Evolutionary conservation across 768 basidiomycete species (phyloP), one percentile per base, ranked within the genome.

Genomic region (Panaeolus cyanescens): DNA sequence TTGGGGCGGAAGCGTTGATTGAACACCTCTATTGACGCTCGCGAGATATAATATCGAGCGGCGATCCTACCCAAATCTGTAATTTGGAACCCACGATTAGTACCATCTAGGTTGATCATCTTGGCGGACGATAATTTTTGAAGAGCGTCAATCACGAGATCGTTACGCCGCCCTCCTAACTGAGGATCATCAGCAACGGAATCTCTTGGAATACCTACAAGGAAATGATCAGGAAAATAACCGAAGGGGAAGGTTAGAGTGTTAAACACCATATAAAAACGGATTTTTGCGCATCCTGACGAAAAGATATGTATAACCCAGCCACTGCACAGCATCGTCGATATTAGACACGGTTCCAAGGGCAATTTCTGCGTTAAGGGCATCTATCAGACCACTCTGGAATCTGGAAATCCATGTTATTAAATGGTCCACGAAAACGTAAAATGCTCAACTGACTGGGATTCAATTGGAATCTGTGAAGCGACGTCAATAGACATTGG

Each of bases 401-500:
- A 99, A 98, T 74, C 87, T 89, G 37, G 50, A 60, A 13, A 61
- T 28, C 60, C 59, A 31, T 56, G 57, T 4, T 61, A 54, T 64
- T 28, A 60, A 20, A 60, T 39, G 53, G n/a, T 7, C 22, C 20
- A 54, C 34, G n/a, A 36, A 34, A 54, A 15, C 28, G 50, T 33
- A 33, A 50, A 4, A 40, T 22, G 54, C 20, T 13, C 7, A 34
- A 70, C 89, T 67, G 56, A 96, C 95, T 91, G 90, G 3, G 97
- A 99, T 75, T 99, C 97, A 60, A 99, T 99, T 0, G 97, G 92
- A 69, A 92, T 90, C 89, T 98, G n/a, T n/a, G n/a, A n/a, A n/a
- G n/a, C n/a, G n/a, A n/a, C n/a, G n/a, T n/a, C n/a, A n/a, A n/a
- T n/a, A n/a, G n/a, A n/a, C n/a, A n/a, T n/a, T n/a, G n/a, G n/a